These are phyloP conservation scores for Picochlorum sp. DNA, from an alignment of 139 green algal genomes.

Conservation along the genomic window DNA sequence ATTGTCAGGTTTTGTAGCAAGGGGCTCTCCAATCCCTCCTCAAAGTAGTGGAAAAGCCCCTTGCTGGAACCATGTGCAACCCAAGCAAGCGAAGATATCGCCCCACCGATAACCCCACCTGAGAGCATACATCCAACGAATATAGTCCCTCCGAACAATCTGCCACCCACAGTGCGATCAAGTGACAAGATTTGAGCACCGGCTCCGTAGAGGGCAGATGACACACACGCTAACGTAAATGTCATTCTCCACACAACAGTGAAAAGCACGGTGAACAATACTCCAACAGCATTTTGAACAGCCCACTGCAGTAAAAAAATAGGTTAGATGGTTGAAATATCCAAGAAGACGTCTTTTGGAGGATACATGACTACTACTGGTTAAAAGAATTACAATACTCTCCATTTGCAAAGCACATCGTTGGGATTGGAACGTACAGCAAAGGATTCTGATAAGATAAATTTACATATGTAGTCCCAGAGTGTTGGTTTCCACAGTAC, in stretches of 20 bases:
- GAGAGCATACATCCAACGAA: constrained; percentile 18
- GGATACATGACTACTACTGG: too few relatives aligned
- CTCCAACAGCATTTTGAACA: constrained; percentile 15
- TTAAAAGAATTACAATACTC: too few relatives aligned
- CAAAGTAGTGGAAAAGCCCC: constrained; percentile 9
- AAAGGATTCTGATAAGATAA: constrained; percentile 11
- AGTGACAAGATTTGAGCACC: constrained; percentile 15
- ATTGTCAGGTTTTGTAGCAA: neutral
- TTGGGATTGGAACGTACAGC: neutral
- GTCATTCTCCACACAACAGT: neutral
- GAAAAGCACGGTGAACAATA: constrained; percentile 17
- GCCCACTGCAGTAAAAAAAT: constrained; percentile 11
- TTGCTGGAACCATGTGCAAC: constrained; percentile 7
- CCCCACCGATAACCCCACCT: neutral
- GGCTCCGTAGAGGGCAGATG: constrained; percentile 7
- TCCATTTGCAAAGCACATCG: too few relatives aligned
- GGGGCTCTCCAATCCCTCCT: neutral
- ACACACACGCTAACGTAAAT: constrained; percentile 11
- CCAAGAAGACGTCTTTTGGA: neutral
- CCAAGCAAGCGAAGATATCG: constrained; percentile 16
- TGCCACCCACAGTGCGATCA: constrained; percentile 15
- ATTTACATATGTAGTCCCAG: neutral
- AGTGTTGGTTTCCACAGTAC: constrained; percentile 9
- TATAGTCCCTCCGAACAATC: constrained; percentile 7
- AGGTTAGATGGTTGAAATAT: neutral